A percentile compares a stretch with the other conserved stretches of the same genome.
These are phyloP conservation scores for Letharia columbiana DNA, from an alignment of 495 filamentous ascomycete species.

Conservation along the genomic window DNA sequence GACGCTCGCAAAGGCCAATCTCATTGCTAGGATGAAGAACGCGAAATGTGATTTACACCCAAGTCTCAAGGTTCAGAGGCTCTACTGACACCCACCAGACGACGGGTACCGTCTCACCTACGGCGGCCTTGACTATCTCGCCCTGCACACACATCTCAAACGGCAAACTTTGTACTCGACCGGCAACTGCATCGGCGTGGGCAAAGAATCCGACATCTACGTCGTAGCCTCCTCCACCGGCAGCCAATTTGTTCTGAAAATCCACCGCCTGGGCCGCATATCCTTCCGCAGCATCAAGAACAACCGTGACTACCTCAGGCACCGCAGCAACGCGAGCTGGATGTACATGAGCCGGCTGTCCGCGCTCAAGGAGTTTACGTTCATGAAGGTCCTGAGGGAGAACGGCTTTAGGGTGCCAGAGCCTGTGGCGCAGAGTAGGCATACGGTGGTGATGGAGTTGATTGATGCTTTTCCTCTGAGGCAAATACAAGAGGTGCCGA, in stretches of 20 bases:
- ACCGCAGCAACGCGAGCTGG: constrained; percentile 72
- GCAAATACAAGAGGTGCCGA: constrained; percentile 68
- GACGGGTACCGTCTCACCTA: constrained; percentile 97
- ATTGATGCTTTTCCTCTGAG: constrained; percentile 84
- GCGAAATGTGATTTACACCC: constrained; percentile 57
- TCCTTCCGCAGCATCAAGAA: constrained; percentile 94
- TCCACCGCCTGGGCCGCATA: constrained; percentile 89
- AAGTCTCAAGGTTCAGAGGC: not conserved
- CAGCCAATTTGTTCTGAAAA: constrained; percentile 70
- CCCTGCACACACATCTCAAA: constrained; percentile 78
- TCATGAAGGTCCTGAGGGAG: constrained; percentile 76
- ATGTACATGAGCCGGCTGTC: constrained; percentile 95
- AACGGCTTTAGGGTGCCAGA: constrained; percentile 85
- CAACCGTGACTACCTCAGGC: constrained; percentile 90
- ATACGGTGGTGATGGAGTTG: constrained; percentile 91
- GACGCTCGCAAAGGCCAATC: constrained; percentile 77
- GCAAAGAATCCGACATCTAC: constrained; percentile 95
- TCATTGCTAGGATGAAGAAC: constrained; percentile 90
- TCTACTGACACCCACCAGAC: constrained; percentile 38
- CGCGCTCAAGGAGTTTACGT: constrained; percentile 83
- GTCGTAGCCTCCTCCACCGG: constrained; percentile 54
- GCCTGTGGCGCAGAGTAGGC: constrained; percentile 76
- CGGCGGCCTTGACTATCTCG: constrained; percentile 93
- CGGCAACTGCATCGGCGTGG: constrained; percentile 89
- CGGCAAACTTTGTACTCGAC: constrained; percentile 75